Base-by-base conservation (phyloP, 1,284 basidiomycete species). In the Trichosporon inkin region DNA sequence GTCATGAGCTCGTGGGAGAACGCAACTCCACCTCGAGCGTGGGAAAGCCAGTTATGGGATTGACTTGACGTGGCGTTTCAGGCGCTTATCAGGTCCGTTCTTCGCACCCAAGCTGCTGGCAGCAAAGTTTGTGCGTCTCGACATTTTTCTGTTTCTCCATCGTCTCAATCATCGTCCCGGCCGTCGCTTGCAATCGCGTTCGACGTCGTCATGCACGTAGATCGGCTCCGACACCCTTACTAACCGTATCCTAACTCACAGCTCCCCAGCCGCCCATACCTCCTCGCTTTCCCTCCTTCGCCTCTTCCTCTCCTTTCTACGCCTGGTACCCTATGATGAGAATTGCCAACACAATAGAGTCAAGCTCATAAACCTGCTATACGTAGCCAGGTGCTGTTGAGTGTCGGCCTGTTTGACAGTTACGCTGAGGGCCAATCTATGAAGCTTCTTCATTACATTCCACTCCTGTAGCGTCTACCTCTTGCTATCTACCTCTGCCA, bases 281-380 rank as follows among this genome's bases (percentile, higher is more conserved):
- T 22, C 55, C 24, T 34, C 34, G 34, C 49, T 7, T 39, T 19
- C 47, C 35, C 35, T 19, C 36, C 47, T 35, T 34, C 39, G 10
- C 13, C 28, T 36, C 20, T 11, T 39, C 54, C 53, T 32, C 28
- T 38, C 44, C 53, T 16, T 28, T 14, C 11, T 17, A 28, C 39
- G 8, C 14, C 28, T 20, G 34, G 53, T 20, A 17, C 58, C 63
- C 63, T 24, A 57, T 66, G 64, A 66, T 66, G 64, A 66, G 64
- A 66, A 58, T 66, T 66, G 64, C 64, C 64, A 66, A 66, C 64
- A 66, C 44, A 63, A 44, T 66, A 66, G 64, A 66, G 64, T 66
- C 64, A 66, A 66, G 64, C 64, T 66, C 64, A 60, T 58, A 66
- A 62, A 66, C 64, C 64, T 62, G 49, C 57, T 35, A 56, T 53